A percentile compares a stretch with the other conserved stretches of the same genome.
phyloP scores from a whole-genome alignment of 345 rosid species.

The Aegle marmelos region DNA sequence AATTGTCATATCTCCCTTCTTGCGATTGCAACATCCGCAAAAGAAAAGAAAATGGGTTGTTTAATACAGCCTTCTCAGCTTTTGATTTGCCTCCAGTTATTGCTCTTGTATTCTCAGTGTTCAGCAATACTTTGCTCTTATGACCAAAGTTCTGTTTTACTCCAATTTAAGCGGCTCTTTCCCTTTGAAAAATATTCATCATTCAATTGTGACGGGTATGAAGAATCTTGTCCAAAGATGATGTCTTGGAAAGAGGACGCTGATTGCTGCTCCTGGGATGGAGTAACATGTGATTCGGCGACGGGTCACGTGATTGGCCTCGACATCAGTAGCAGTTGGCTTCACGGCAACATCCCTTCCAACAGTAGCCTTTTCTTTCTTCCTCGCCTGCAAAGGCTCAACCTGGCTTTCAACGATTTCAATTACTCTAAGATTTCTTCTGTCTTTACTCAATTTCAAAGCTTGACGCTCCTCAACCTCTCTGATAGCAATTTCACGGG shows the following conservation, averaged over 20 bases:
- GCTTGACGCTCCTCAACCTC: too few relatives aligned
- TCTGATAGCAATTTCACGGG: too few relatives aligned
- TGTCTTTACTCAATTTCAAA: neutral
- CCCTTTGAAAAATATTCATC: too few relatives aligned
- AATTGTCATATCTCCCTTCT: too few relatives aligned
- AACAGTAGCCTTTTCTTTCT: constrained; percentile 21
- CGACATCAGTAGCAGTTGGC: neutral
- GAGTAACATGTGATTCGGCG: too few relatives aligned
- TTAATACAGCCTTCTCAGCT: fast-evolving
- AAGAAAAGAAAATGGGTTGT: too few relatives aligned
- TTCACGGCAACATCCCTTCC: neutral
- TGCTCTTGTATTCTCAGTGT: neutral
- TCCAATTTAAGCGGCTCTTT: too few relatives aligned
- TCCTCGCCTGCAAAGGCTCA: constrained; percentile 17
- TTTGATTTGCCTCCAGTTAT: too few relatives aligned
- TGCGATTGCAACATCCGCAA: too few relatives aligned
- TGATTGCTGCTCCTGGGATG: neutral
- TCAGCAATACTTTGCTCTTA: neutral
- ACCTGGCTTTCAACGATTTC: constrained; percentile 29
- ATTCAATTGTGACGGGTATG: fast-evolving
- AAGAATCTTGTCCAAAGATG: neutral
- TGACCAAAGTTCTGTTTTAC: too few relatives aligned
- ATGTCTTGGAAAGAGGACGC: neutral
- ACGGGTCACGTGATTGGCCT: constrained; percentile 22
- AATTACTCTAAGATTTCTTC: neutral